These are phyloP conservation scores for Nakazawaea populi DNA, from an alignment of 805 yeast genomes.

Conservation along the genomic window DNA sequence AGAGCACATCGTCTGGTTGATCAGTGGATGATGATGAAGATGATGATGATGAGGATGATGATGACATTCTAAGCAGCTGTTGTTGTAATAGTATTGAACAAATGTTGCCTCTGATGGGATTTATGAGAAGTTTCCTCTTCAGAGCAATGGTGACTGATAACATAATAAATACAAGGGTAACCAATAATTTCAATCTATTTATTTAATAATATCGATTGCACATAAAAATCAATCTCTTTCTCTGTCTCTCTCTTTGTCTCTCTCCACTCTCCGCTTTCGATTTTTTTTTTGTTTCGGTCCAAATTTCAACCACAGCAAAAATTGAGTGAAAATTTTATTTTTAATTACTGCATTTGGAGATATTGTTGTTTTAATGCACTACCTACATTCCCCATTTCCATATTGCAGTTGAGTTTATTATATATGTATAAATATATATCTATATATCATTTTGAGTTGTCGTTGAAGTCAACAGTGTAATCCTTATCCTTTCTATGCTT, in stretches of 20 bases:
- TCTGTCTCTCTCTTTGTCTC: neutral
- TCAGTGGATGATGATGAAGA: neutral
- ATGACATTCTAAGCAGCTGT: neutral
- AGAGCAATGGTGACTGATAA: neutral
- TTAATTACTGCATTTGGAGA: neutral
- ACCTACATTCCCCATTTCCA: neutral
- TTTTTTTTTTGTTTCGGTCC: neutral
- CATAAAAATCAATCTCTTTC: too few species aligned
- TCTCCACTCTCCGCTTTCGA: neutral
- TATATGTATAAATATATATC: too few species aligned
- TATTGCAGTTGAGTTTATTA: neutral
- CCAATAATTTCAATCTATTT: too few species aligned
- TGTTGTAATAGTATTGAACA: neutral
- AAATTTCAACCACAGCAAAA: too few species aligned
- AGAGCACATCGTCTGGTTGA: slow-evolving; percentile 51
- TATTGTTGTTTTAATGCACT: neutral
- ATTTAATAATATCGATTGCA: too few species aligned
- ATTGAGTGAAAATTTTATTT: neutral
- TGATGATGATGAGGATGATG: neutral
- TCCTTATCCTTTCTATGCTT: slow-evolving; percentile 25
- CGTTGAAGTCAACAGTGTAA: slow-evolving; percentile 25
- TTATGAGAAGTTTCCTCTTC: neutral
- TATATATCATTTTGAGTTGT: slow-evolving; percentile 15
- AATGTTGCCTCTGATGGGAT: too few species aligned
- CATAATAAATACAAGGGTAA: neutral